Conservation (phyloP, 345 rosid species). For the Brassica cretica region DNA sequence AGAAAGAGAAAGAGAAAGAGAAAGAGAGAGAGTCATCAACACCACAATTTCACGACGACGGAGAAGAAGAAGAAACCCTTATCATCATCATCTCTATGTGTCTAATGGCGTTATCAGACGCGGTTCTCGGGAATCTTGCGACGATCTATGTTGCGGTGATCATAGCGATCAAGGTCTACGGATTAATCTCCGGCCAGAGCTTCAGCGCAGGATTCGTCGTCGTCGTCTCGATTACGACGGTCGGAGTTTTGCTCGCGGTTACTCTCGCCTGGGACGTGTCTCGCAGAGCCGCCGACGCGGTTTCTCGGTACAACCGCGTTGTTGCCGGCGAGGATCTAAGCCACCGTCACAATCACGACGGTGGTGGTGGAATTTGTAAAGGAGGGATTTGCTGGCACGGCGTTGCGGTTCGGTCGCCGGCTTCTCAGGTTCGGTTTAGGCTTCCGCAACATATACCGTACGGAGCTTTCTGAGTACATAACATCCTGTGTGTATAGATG, state of each 20-base stretch:
- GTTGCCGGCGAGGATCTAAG: constrained; percentile 29
- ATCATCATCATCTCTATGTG: constrained; percentile 27
- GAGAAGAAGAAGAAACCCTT: not conserved
- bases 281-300: constrained; percentile 68
- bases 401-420: constrained; percentile 88
- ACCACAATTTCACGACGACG: not conserved
- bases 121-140: constrained; percentile 76
- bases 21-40: not conserved
- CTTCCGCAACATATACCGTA: constrained; percentile 63
- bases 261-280: constrained; percentile 92
- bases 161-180: constrained; percentile 67
- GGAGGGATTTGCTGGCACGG: constrained; percentile 99
- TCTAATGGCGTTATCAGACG: constrained; percentile 80
- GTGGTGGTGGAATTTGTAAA: constrained; percentile 67
- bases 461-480: constrained; percentile 33
- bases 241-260: constrained; percentile 61
- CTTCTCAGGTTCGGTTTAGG: constrained; percentile 88
- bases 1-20: not conserved
- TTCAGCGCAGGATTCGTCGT: constrained; percentile 73
- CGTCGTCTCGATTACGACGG: constrained; percentile 60
- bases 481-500: not conserved
- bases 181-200: constrained; percentile 58
- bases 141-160: constrained; percentile 83
- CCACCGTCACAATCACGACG: constrained; percentile 49
- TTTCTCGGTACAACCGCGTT: constrained; percentile 46